Conservation (phyloP, 2,329 filamentous ascomycete species). For the Verticillium zaregamsianum region DNA sequence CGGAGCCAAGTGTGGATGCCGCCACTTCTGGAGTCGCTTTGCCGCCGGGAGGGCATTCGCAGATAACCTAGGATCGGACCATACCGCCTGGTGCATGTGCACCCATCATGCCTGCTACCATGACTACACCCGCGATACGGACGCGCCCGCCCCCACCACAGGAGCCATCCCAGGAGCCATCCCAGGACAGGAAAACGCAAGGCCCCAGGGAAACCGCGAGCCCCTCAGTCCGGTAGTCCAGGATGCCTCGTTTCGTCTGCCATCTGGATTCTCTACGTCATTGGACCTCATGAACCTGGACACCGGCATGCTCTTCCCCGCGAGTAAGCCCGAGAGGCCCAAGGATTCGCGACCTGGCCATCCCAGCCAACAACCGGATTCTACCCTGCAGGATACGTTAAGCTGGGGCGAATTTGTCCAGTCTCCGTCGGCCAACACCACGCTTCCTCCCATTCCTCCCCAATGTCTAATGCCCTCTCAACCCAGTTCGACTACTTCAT, state of each 20-base stretch:
- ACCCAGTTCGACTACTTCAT: conserved; percentile 48
- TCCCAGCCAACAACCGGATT: conserved; percentile 24
- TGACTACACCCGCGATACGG: conserved; percentile 38
- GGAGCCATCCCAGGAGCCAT: conserved; percentile 15
- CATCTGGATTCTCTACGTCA: conserved; percentile 28
- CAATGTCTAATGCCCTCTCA: conserved; percentile 50
- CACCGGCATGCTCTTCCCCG: conserved; percentile 29
- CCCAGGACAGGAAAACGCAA: conserved; percentile 49
- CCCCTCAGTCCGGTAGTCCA: conserved; percentile 48
- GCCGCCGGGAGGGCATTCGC: conserved; percentile 25
- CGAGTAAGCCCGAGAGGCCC: conserved; percentile 22
- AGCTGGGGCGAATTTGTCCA: conserved; percentile 42
- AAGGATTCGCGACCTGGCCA: conserved; percentile 16
- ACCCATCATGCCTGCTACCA: conserved; percentile 60
- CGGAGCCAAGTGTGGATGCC: conserved; percentile 53
- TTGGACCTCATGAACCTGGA: conserved; percentile 37
- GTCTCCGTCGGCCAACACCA: conserved; percentile 29
- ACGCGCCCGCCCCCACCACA: conserved; percentile 14
- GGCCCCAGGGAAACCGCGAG: conserved; percentile 40
- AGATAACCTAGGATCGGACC: conserved; percentile 28
- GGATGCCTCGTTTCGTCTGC: conserved; percentile 39
- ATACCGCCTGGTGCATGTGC: conserved; percentile 56
- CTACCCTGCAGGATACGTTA: conserved; percentile 52
- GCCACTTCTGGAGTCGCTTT: conserved; percentile 54
- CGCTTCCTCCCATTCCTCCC: conserved; percentile 42